phyloP scores from a whole-genome alignment of 75 land plant species.

The Cunninghamia lanceolata region DNA sequence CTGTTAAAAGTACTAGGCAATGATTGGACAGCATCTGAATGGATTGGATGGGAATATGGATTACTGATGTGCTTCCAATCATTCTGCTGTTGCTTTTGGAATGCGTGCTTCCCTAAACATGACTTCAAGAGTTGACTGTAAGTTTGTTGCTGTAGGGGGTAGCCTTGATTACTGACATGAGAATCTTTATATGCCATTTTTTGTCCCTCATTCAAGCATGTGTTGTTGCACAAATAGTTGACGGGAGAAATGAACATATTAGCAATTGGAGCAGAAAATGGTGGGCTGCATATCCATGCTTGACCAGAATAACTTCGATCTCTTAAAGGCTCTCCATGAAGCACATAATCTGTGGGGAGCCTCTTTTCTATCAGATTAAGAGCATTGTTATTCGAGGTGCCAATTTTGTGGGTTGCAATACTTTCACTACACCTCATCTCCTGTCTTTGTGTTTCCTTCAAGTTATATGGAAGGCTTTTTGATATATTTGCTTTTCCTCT shows the following conservation, averaged over 20 bases:
- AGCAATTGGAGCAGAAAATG: not conserved
- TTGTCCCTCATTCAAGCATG: not conserved
- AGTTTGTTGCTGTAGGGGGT: not conserved
- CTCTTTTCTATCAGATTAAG: not conserved
- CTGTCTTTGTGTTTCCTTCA: not conserved
- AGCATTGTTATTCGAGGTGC: not conserved
- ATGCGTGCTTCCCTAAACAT: not conserved
- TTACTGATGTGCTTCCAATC: not conserved
- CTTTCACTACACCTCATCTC: not conserved
- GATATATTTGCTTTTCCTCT: not conserved
- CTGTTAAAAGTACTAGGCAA: not conserved
- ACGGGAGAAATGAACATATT: conserved; percentile 1
- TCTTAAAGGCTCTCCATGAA: not conserved
- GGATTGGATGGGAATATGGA: not conserved
- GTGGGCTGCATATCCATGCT: not conserved
- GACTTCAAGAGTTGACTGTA: not conserved
- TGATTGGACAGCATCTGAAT: not conserved
- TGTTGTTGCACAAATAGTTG: not conserved
- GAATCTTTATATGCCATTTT: not conserved
- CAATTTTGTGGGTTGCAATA: not conserved
- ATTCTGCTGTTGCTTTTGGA: not conserved
- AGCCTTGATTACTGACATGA: not conserved
- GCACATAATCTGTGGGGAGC: not conserved
- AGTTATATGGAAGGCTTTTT: not conserved
- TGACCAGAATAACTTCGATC: not conserved